Percentiles rank a stretch among this genome's conserved stretches.
Conservation (phyloP, 139 green algal species). For the Edaphochlamys debaryana region DNA sequence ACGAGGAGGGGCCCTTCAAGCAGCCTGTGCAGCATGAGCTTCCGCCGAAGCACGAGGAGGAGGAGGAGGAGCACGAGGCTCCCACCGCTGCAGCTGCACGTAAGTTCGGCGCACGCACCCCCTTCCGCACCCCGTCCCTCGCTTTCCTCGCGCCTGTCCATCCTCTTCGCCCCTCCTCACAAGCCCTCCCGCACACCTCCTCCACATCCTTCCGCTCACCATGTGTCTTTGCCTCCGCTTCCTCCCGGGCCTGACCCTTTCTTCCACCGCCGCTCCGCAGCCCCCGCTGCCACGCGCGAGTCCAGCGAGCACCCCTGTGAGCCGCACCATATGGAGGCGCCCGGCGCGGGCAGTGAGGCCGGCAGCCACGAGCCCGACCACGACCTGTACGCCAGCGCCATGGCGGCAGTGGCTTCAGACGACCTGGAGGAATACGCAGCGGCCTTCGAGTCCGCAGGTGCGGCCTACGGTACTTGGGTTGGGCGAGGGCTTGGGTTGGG, state of each 20-base stretch:
- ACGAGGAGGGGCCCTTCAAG: neutral
- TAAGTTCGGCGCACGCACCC: neutral
- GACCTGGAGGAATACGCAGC: slow-evolving; percentile 12
- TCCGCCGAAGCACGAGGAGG: neutral
- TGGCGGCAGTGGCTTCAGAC: slow-evolving; percentile 18
- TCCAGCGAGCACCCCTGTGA: too few species aligned
- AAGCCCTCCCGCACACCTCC: too few species aligned
- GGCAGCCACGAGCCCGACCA: slow-evolving; percentile 1
- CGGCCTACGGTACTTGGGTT: too few species aligned
- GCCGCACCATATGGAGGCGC: too few species aligned
- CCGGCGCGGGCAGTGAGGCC: neutral
- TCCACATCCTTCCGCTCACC: too few species aligned
- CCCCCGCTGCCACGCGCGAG: neutral
- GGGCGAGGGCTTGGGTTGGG: too few species aligned
- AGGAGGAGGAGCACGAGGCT: neutral
- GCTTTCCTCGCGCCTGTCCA: too few species aligned
- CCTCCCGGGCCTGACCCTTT: too few species aligned
- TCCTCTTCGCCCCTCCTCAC: too few species aligned
- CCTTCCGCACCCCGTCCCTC: neutral
- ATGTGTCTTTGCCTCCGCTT: neutral
- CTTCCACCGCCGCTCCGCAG: neutral
- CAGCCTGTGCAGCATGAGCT: too few species aligned
- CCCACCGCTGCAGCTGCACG: too few species aligned
- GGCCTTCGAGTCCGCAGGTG: slow-evolving; percentile 33
- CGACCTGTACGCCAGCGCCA: slow-evolving; percentile 28